These are phyloP conservation scores for Astrocystis sublimbata DNA, from an alignment of 495 filamentous ascomycete species.

Conservation along the genomic window DNA sequence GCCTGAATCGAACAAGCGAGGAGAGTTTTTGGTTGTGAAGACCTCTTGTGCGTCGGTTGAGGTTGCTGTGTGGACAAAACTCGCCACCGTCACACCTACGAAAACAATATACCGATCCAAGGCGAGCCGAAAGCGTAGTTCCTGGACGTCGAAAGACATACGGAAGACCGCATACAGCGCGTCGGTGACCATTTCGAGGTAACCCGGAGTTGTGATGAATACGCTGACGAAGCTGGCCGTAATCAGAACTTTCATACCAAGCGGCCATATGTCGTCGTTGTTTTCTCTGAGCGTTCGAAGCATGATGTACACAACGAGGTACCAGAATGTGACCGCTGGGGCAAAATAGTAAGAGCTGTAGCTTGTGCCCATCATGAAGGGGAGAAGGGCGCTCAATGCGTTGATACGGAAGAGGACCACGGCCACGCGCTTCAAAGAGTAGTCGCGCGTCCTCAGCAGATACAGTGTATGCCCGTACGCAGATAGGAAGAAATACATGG, in stretches of 20 bases:
- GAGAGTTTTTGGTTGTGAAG: constrained; percentile 15
- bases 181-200: constrained; percentile 46
- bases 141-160: constrained; percentile 35
- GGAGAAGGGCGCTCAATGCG: constrained; percentile 51
- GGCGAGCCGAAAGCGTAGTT: constrained; percentile 22
- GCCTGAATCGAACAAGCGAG: constrained; percentile 15
- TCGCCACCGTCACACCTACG: constrained; percentile 25
- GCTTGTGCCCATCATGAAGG: constrained; percentile 59
- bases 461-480: constrained; percentile 61
- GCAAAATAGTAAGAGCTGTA: constrained; percentile 64
- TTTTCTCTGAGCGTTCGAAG: constrained; percentile 39
- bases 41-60: constrained; percentile 7
- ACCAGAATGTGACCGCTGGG: constrained; percentile 62
- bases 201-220: constrained; percentile 44
- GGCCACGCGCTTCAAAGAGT: constrained; percentile 51
- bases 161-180: constrained; percentile 38
- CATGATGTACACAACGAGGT: constrained; percentile 54
- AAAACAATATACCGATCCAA: constrained; percentile 31
- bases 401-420: constrained; percentile 58
- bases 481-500: constrained; percentile 62
- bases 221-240: constrained; percentile 45
- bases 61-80: constrained; percentile 23
- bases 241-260: constrained; percentile 51
- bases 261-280: constrained; percentile 45
- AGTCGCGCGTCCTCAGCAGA: constrained; percentile 56